A percentile compares a stretch with the other conserved stretches of the same genome.
phyloP scores from a whole-genome alignment of 208 protist species.

The Trypanosoma caninum region DNA sequence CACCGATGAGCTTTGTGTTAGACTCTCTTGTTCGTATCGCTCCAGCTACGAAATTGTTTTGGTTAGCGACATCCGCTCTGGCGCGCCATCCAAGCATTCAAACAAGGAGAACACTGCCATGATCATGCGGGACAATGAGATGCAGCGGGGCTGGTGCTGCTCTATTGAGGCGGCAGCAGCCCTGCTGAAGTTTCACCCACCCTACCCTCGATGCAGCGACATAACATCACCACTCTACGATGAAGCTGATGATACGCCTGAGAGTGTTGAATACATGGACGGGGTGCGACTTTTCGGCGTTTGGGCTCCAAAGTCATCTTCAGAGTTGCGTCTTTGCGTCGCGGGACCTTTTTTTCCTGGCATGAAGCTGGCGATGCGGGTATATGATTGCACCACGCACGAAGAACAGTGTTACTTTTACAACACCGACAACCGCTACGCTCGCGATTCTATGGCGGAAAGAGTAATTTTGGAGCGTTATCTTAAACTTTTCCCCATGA shows the following conservation, averaged over 20 bases:
- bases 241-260: slow-evolving; percentile 48
- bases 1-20: slow-evolving; percentile 86
- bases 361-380: slow-evolving; percentile 14
- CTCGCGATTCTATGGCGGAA: slow-evolving; percentile 86
- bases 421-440: slow-evolving; percentile 83
- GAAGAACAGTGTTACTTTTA: slow-evolving; percentile 95
- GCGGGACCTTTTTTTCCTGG: slow-evolving; percentile 44
- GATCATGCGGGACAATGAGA: slow-evolving; percentile 79
- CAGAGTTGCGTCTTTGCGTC: slow-evolving; percentile 91
- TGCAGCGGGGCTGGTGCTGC: slow-evolving; percentile 86
- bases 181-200: slow-evolving; percentile 96
- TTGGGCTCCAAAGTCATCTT: slow-evolving; percentile 93
- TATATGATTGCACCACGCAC: slow-evolving; percentile 85
- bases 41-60: slow-evolving; percentile 72
- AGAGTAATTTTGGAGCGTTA: slow-evolving; percentile 68
- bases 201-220: slow-evolving; percentile 73
- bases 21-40: slow-evolving; percentile 48
- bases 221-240: slow-evolving; percentile 28
- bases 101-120: slow-evolving; percentile 84
- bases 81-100: slow-evolving; percentile 34
- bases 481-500: slow-evolving; percentile 29
- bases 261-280: slow-evolving; percentile 77
- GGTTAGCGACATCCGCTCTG: slow-evolving; percentile 91
- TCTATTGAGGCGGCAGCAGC: slow-evolving; percentile 68
- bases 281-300: slow-evolving; percentile 83